Base-by-base conservation (phyloP, 2,329 filamentous ascomycete species). In the Claviceps cyperi region DNA sequence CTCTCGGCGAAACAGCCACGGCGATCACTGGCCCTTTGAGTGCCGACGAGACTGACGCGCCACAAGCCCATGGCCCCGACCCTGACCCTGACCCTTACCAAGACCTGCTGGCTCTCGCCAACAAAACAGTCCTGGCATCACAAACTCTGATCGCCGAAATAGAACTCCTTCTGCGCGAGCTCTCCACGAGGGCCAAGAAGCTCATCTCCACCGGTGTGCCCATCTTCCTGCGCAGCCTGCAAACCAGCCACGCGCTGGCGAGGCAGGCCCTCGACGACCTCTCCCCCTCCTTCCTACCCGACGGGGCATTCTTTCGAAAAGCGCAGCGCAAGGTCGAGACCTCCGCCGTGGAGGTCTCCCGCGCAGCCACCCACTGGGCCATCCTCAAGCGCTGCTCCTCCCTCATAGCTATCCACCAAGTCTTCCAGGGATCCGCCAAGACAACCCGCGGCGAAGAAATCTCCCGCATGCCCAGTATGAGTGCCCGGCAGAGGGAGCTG, bases 351-450 rank as follows among this genome's bases (percentile, higher is more conserved):
- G 50, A 59, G 14, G 40, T 55, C 11, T 55, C 51, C 28, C 61
- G 62, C 15, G 51, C 47, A 8, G 50, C 51, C 5, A 47, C 54
- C 5, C 62, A 63, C 17, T 68, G 66, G 66, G 53, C 56, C 36
- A 55, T 60, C 5, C 57, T 68, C 41, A 66, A 65, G 49, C 59
- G 60, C 28, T 65, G 62, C 28, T 56, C 52, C 41, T 49, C 55
- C 32, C 56, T 68, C 38, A 56, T 64, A 35, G 59, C 60, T 39
- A 46, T 66, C 35, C 62, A 64, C 40, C 60, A 61, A 43, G 53
- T 60, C 0, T 66, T 68, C 43, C 62, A 64, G 21, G 63, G 61
- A n/a, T 62, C 61, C 3, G 57, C 57, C 8, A 59, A 55, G 38
- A 57, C 62, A 13, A 51, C 50, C 8, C 57, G 64, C 19, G 57